Base-by-base conservation (phyloP, 768 basidiomycete genomes). In the Crucibulum laeve region DNA sequence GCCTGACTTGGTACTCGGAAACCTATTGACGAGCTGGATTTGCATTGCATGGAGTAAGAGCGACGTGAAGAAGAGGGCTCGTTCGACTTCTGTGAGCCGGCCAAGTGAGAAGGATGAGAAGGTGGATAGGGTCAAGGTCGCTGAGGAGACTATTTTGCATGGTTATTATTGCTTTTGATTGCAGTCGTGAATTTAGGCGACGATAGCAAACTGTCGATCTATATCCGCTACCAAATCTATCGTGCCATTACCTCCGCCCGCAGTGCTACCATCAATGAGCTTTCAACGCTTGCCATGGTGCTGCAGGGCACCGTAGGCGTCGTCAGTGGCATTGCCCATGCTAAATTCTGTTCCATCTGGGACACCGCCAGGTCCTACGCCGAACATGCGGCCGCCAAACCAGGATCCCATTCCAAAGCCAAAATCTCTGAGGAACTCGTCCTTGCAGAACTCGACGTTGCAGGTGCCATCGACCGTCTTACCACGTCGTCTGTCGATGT, bases 1-100 rank as follows among this genome's bases (percentile, higher is more conserved):
- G 10, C 86, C 85, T 10, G 56, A 79, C 25, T 61, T 83, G 0
- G 76, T 89, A 3, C 71, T 90, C 43, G 57, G 73, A 15, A 77
- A 82, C 46, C 67, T 84, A 23, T 44, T 79, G 3, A 54, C 54
- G 11, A 63, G 52, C 32, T 69, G 65, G 67, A 24, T 58, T 24
- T 60, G 68, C 58, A 67, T 50, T 38, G 52, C 39, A n/a, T 51
- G 45, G 43, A 17, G 17, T 22, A 25, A 22, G n/a, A 25, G 15
- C 15, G 21, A 33, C 32, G 15, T 24, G 33, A 1, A n/a, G 40
- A 1, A 36, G 36, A 3, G n/a, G n/a, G 10, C 17, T 41, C 14
- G 26, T 38, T 7, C 32, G 40, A 23, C 19, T 25, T 23, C 34
- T 23, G 40, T 34, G 19, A 37, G 32, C 3, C 39, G 42, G 34